Evolutionary conservation across 2,329 filamentous ascomycete species (phyloP).

Genomic region (Cercospora janseana): DNA sequence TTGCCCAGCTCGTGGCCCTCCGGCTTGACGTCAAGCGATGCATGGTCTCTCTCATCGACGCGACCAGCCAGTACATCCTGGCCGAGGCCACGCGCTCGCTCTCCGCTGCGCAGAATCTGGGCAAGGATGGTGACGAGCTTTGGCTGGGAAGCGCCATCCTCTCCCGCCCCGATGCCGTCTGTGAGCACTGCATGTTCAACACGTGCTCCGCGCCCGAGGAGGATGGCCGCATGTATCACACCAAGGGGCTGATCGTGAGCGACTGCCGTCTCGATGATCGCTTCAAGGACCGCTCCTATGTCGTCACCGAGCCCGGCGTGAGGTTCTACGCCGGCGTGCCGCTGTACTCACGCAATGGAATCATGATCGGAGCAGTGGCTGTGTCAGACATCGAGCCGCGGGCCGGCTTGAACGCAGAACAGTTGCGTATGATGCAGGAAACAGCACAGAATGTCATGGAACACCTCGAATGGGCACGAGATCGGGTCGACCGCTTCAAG

Average conservation of each 20-base stretch:
- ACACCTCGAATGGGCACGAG: conserved; percentile 58
- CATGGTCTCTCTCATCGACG: conserved; percentile 49
- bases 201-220: conserved; percentile 19
- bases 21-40: conserved; percentile 39
- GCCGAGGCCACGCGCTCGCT: conserved; percentile 50
- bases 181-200: conserved; percentile 34
- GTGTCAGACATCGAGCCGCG: conserved; percentile 59
- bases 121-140: conserved; percentile 36
- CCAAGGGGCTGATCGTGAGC: conserved; percentile 25
- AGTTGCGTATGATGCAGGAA: conserved; percentile 57
- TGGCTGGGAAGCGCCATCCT: conserved; percentile 38
- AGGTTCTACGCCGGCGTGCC: conserved; percentile 60
- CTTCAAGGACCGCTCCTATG: conserved; percentile 36
- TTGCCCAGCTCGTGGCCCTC: conserved; percentile 45
- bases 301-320: conserved; percentile 28
- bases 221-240: conserved; percentile 21
- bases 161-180: conserved; percentile 38
- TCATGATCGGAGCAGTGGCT: conserved; percentile 60
- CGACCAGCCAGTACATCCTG: conserved; percentile 50
- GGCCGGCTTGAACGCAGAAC: conserved; percentile 48
- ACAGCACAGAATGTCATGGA: conserved; percentile 58
- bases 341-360: conserved; percentile 56
- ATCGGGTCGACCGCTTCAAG: conserved; percentile 52
- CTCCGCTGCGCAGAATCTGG: conserved; percentile 38
- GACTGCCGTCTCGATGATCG: conserved; percentile 38